Conservation (phyloP, 2,329 filamentous ascomycete genomes). For the Pleoardoris graminearum region DNA sequence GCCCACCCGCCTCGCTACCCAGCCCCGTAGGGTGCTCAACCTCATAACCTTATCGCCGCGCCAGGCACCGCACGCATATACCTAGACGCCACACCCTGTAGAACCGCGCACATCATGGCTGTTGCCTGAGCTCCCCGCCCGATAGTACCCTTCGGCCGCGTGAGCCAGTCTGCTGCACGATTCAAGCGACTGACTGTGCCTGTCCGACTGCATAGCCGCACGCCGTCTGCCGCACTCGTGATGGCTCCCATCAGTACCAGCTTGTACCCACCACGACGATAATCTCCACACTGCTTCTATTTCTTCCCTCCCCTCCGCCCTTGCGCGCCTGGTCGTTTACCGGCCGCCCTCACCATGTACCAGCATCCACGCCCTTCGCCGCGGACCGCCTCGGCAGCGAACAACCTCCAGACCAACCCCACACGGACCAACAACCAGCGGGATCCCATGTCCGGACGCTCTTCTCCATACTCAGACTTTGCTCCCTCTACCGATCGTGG, state of each 20-base stretch:
- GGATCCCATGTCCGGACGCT: constrained; percentile 62
- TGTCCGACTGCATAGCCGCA: constrained; percentile 28
- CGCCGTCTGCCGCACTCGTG: no score
- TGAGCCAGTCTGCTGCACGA: constrained; percentile 37
- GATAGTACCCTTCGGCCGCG: constrained; percentile 27
- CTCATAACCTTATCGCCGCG: constrained; percentile 43
- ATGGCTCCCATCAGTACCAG: constrained; percentile 43
- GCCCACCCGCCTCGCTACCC: constrained; percentile 13
- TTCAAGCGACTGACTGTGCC: constrained; percentile 28
- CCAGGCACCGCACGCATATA: constrained; percentile 13
- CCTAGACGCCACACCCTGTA: constrained; percentile 21
- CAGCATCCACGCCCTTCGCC: constrained; percentile 81
- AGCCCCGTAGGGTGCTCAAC: constrained; percentile 32
- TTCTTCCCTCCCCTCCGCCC: constrained; percentile 9
- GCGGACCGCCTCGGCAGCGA: constrained; percentile 71
- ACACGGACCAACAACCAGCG: constrained; percentile 71
- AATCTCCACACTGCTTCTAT: constrained; percentile 21
- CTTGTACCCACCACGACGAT: constrained; percentile 38
- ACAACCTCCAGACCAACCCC: constrained; percentile 72
- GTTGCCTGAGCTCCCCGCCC: constrained; percentile 40
- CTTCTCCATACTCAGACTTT: constrained; percentile 58
- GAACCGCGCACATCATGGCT: constrained; percentile 34
- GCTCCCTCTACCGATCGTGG: constrained; percentile 55
- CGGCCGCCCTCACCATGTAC: constrained; percentile 68
- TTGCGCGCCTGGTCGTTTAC: constrained; percentile 23